A percentile compares a stretch with the other conserved stretches of the same genome.
Conservation (phyloP, 306 rosid species). For the Inga laurina region DNA sequence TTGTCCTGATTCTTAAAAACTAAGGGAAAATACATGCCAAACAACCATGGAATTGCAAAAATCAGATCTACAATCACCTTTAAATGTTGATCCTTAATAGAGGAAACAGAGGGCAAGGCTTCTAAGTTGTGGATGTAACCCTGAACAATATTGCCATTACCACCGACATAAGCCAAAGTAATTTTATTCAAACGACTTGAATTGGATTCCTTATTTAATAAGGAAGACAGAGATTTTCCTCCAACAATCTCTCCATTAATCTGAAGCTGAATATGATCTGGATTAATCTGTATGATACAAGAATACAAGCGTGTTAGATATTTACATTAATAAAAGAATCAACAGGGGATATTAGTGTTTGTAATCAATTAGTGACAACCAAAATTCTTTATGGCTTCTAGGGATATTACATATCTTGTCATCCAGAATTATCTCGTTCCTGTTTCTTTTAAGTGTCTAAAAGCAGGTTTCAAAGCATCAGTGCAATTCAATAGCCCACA, state of each 20-base stretch:
- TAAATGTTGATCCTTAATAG: conserved; percentile 48
- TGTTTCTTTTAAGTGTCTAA: conserved; percentile 6
- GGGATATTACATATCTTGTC: background rate
- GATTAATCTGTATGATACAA: conserved; percentile 58
- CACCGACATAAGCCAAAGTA: conserved; percentile 58
- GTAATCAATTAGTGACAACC: conserved; percentile 7
- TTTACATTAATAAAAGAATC: conserved; percentile 1
- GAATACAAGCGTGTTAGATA: conserved; percentile 29
- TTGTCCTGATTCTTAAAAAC: conserved; percentile 16
- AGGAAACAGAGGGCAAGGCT: conserved; percentile 46
- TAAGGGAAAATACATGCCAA: conserved; percentile 13
- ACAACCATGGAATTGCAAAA: conserved; percentile 17
- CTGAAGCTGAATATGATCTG: conserved; percentile 58
- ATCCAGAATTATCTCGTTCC: conserved; percentile 10
- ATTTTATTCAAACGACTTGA: conserved; percentile 43
- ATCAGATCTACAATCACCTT: conserved; percentile 53
- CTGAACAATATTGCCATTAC: conserved; percentile 48
- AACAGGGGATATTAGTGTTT: conserved; percentile 5
- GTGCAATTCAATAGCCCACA: conserved; percentile 5
- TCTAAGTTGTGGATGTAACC: conserved; percentile 73
- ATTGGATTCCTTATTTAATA: conserved; percentile 36
- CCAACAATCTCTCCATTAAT: conserved; percentile 71
- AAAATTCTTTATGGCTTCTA: conserved; percentile 12
- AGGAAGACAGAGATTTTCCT: conserved; percentile 47
- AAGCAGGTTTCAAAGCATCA: conserved; percentile 18